Evolutionary conservation across 1,139 yeast genomes (phyloP).

Genomic region (Meyerozyma carpophila): DNA sequence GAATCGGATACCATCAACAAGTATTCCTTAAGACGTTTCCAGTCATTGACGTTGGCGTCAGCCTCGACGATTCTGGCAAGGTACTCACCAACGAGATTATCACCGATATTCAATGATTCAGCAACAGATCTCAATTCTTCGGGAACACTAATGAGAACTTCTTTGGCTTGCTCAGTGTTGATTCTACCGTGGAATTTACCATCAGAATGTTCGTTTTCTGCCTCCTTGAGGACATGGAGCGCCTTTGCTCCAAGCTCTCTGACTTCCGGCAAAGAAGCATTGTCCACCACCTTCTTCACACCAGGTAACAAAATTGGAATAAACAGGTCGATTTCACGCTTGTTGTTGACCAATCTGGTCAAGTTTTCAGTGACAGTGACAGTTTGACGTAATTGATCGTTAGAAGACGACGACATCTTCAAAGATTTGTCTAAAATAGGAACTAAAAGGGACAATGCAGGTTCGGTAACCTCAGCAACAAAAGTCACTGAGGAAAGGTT

Average conservation of each 20-base stretch:
- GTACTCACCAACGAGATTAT: constrained; percentile 41
- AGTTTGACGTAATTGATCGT: constrained; percentile 93
- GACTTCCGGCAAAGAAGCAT: constrained; percentile 95
- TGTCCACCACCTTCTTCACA: constrained; percentile 77
- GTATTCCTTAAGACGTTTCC: constrained; percentile 65
- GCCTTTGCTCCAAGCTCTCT: constrained; percentile 92
- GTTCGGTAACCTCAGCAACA: constrained; percentile 98
- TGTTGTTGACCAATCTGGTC: constrained; percentile 92
- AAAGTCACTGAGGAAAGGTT: constrained; percentile 90
- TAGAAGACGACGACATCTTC: constrained; percentile 83
- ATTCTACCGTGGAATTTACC: constrained; percentile 77
- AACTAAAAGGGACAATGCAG: constrained; percentile 82
- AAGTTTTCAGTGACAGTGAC: constrained; percentile 94
- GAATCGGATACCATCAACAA: constrained; percentile 39
- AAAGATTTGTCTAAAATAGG: constrained; percentile 91
- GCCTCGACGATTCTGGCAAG: constrained; percentile 53
- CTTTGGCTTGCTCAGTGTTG: constrained; percentile 47
- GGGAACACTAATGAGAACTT: constrained; percentile 34
- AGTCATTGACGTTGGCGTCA: constrained; percentile 87
- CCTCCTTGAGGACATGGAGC: constrained; percentile 71
- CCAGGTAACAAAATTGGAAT: constrained; percentile 88
- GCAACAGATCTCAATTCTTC: constrained; percentile 20
- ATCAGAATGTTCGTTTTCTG: constrained; percentile 61
- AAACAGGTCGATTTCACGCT: constrained; percentile 81
- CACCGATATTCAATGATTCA: constrained; percentile 20